Base-by-base conservation (phyloP, 2,329 filamentous ascomycete species). In the Xylariomycetidae sp. region DNA sequence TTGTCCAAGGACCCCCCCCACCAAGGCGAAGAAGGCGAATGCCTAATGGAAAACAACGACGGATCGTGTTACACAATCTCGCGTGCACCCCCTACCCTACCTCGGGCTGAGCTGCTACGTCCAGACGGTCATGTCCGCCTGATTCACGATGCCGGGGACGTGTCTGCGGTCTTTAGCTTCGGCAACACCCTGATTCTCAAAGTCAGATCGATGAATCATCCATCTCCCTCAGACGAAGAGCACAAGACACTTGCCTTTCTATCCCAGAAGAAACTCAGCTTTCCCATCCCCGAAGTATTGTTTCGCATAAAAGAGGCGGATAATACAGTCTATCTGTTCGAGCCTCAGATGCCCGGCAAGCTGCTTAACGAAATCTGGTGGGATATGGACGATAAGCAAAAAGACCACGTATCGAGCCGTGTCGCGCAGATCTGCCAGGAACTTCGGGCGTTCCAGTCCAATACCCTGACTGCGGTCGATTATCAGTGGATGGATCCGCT, bases 331-430 rank as follows among this genome's bases (percentile, higher is more conserved):
- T 34, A 30, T 16, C 26, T 34, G 8, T 8, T 34, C 26, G 32
- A 34, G 23, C 9, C 32, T 20, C 30, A 32, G 14, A 38, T 41
- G 16, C 26, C 30, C 19, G 40, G 37, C 37, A 34, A 28, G 27
- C 25, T 33, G 6, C 37, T 43, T 22, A 34, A 38, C 12, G 42
- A 43, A 16, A 28, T 30, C 7, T 43, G 42, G 40, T 36, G 40
- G 27, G 35, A 33, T 6, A 33, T 41, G 37, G 5, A 28, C 14
- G 20, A 14, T 8, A 14, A 27, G 9, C 17, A 34, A 20, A 37
- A 31, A 20, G 34, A 33, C 19, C 16, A 27, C 34, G 14, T 31
- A 7, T 16, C 25, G 14, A 31, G 17, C 29, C 38, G 34, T 12
- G 14, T 41, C 20, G 18, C 31, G 25, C 12, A 34, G 11, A 27